Percentiles rank a stretch among this genome's conserved stretches.
Evolutionary conservation across 1,139 yeast genomes (phyloP).

Genomic region (Saccharomyces uvarum): DNA sequence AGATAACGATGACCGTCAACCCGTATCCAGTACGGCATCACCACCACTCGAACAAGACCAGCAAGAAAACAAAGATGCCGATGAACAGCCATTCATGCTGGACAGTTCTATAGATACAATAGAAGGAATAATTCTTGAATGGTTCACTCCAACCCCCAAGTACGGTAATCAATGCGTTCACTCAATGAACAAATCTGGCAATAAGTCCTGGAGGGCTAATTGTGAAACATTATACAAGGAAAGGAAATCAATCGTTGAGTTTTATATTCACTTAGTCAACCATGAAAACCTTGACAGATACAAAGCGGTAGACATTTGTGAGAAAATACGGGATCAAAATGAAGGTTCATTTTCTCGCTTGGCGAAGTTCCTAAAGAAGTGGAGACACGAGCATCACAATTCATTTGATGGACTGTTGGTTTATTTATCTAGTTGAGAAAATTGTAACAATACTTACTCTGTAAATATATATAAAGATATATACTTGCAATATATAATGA

Average conservation of each 20-base stretch:
- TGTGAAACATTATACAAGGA: slow-evolving; percentile 21
- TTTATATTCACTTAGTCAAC: slow-evolving; percentile 27
- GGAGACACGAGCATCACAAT: slow-evolving; percentile 20
- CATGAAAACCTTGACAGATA: slow-evolving; percentile 17
- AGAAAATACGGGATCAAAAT: slow-evolving; percentile 8
- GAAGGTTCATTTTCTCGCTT: slow-evolving; percentile 11
- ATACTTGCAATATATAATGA: background rate
- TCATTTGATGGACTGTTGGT: slow-evolving; percentile 16
- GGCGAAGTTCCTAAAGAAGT: slow-evolving; percentile 18
- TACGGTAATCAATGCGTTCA: slow-evolving; percentile 26
- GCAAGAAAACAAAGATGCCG: background rate
- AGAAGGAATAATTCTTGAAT: slow-evolving; percentile 26
- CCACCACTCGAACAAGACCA: background rate
- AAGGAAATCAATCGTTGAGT: slow-evolving; percentile 27
- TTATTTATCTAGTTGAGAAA: background rate
- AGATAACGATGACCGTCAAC: background rate
- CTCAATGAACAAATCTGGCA: slow-evolving; percentile 26
- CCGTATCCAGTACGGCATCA: background rate
- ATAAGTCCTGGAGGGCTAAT: slow-evolving; percentile 25
- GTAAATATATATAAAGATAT: background rate
- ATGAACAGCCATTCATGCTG: slow-evolving; percentile 11
- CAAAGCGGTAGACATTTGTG: slow-evolving; percentile 25
- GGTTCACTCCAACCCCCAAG: slow-evolving; percentile 31
- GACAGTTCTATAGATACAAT: slow-evolving; percentile 16
- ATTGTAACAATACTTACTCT: background rate